Evolutionary conservation across 257 asterid genomes (phyloP), one percentile per base, ranked within the genome.

Genomic region (Verbascum thapsus): DNA sequence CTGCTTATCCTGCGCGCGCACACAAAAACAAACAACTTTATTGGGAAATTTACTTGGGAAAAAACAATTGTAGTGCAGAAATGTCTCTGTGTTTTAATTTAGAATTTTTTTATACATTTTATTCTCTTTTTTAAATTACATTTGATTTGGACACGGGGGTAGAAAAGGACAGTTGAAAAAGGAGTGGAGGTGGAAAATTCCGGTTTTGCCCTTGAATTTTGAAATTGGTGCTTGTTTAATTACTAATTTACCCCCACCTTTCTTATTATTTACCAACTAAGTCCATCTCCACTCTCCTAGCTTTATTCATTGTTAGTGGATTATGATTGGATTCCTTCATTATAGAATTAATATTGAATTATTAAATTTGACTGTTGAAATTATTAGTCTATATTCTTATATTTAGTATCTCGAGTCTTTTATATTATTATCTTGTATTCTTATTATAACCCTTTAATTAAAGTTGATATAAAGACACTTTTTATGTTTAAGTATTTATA

Each of bases 71-170:
- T 32, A 63, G 17, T 49, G 67, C 72, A 63, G 73, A 54, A 74
- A 38, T 60, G 72, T 34, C 61, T n/a, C n/a, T 38, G 74, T 70
- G 48, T 51, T 68, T 66, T 66, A 58, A 54, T 61, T 72, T 73
- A 58, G 71, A 58, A n/a, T n/a, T n/a, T 6, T 57, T 67, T 52
- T 54, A 34, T 12, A 8, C 16, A 38, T 17, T 19, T 34, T 35
- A 37, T 18, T 10, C 50, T 43, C 66, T 49, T n/a, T n/a, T n/a
- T n/a, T n/a, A 26, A 18, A 35, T 17, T 2, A 2, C 23, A 8
- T 56, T 39, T 37, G 38, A 53, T 45, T 55, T 52, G 66, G 34
- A 64, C 71, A 67, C 48, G 79, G 77, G 80, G 81, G 80, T 61
- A 63, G 66, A 76, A 73, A 37, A 47, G 72, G 53, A 82, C 58